Conservation (phyloP, 768 basidiomycete genomes). For the Agaricus subrufescens region DNA sequence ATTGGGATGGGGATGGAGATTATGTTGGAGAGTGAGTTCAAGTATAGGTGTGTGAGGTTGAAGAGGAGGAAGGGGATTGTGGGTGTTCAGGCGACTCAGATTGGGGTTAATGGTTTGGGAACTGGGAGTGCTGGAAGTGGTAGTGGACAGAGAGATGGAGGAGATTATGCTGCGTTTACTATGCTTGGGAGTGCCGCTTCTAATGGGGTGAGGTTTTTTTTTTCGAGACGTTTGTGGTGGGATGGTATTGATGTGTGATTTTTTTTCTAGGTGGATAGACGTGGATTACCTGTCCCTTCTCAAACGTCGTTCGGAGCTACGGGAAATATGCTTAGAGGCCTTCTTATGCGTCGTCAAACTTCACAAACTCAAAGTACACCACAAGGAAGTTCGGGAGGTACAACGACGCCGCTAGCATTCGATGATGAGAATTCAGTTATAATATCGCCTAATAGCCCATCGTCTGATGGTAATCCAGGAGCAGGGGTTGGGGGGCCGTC, state of each 20-base stretch:
- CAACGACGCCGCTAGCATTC: conserved; percentile 32
- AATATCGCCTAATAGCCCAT: conserved; percentile 12
- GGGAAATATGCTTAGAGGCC: conserved; percentile 79
- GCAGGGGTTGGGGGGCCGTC: neutral
- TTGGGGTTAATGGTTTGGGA: conserved; percentile 35
- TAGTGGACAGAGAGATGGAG: conserved; percentile 23
- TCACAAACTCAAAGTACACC: conserved; percentile 64
- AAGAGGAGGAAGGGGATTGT: conserved; percentile 63
- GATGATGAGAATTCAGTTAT: conserved; percentile 45
- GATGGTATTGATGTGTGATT: neutral
- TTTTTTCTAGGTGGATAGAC: conserved; percentile 69
- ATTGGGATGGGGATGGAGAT: conserved; percentile 89
- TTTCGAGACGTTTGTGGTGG: neutral
- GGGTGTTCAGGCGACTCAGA: conserved; percentile 14
- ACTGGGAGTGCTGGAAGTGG: conserved; percentile 17
- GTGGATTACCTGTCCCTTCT: conserved; percentile 82
- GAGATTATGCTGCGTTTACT: conserved; percentile 60
- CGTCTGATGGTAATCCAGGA: neutral
- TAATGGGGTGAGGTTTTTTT: conserved; percentile 61
- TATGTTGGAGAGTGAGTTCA: conserved; percentile 84
- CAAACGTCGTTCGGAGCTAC: conserved; percentile 63
- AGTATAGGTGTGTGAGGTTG: conserved; percentile 77
- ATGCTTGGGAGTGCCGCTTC: conserved; percentile 81
- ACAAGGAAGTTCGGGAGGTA: conserved; percentile 19
- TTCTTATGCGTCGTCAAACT: conserved; percentile 87